Percentiles rank a stretch among this genome's conserved stretches.
These are phyloP conservation scores for Nephelium lappaceum DNA, from an alignment of 345 rosid species.

Conservation along the genomic window DNA sequence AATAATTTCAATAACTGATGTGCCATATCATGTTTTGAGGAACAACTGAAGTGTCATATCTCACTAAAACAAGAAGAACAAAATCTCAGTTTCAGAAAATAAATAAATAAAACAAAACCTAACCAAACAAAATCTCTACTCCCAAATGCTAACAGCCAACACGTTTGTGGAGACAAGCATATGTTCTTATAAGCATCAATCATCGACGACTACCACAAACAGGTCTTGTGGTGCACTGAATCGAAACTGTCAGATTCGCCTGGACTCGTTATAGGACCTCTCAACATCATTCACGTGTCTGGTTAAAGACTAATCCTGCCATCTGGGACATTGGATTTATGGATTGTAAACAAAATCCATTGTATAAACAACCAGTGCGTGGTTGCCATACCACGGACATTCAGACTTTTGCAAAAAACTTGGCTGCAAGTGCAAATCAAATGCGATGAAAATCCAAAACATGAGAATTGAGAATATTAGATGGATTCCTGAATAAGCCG, in stretches of 20 bases:
- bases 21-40: too few species aligned
- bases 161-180: neutral
- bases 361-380: neutral
- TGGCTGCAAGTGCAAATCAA: neutral
- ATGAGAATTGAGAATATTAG: too few species aligned
- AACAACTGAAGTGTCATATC: neutral
- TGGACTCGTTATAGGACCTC: too few species aligned
- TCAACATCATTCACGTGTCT: conserved; percentile 4
- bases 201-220: neutral
- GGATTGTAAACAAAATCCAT: neutral
- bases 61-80: neutral
- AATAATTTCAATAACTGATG: neutral
- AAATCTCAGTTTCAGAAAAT: too few species aligned
- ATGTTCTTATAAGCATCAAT: neutral
- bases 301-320: conserved; percentile 1
- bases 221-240: neutral
- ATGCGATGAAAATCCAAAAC: too few species aligned
- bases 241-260: neutral
- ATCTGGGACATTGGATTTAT: conserved; percentile 16
- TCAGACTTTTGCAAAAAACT: neutral
- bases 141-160: neutral
- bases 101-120: too few species aligned
- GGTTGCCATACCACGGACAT: neutral
- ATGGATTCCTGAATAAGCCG: neutral
- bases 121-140: neutral